Evolutionary conservation across 495 filamentous ascomycete species (phyloP), one percentile per base, ranked within the genome.

Genomic region (Aspergillus sclerotioniger): DNA sequence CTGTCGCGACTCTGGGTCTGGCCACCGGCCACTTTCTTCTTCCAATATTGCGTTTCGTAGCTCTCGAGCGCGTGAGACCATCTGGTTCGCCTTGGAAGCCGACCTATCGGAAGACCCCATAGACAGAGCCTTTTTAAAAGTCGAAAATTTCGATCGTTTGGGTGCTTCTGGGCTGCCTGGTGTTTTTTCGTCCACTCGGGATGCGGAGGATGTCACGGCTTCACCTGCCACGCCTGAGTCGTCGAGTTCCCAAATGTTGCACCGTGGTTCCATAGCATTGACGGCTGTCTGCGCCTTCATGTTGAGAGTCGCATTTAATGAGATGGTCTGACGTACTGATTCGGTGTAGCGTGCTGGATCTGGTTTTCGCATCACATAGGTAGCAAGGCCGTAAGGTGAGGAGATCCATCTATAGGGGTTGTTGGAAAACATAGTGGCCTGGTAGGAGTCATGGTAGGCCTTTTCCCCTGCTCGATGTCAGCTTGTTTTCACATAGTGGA

Each of bases 21-120:
- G 74, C 77, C 77, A 80, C 53, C 77, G 59, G 3, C 71, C 69
- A 16, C 67, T 52, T 55, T 80, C 77, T 58, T 80, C 77, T 28
- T 53, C 21, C 12, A 77, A 49, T n/a, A 80, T 80, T 3, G 59
- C 60, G 25, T 63, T 53, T n/a, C 71, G 67, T 25, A 79, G 52
- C 12, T 44, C 54, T 6, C 50, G 31, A 7, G 43, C 29, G 9
- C 33, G 33, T 8, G 47, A 17, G n/a, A 51, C 16, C 15, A 57
- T 48, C 8, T 17, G 41, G 32, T 66, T 64, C n/a, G 15, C 45
- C 12, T 20, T 15, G 1, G 6, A 0, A 7, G 9, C 17, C 45
- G 45, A 10, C 21, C 17, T n/a, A 5, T 53, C 51, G 0, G 51
- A 43, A 6, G 51, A 19, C 16, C 35, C 8, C 6, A 25, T 20